Evolutionary conservation across 2,329 filamentous ascomycete genomes (phyloP), one percentile per base, ranked within the genome.

Genomic region (Penicillium sp.): DNA sequence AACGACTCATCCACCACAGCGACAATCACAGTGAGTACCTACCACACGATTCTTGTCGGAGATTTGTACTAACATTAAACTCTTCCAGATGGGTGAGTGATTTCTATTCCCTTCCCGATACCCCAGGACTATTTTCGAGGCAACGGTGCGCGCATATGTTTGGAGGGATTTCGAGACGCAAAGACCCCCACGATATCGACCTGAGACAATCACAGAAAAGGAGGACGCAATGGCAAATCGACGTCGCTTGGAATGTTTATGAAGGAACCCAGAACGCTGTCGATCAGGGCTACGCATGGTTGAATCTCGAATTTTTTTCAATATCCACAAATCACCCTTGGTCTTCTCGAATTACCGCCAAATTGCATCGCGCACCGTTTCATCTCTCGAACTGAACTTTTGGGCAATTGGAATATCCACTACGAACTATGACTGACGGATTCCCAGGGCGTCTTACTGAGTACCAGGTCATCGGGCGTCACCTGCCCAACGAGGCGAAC

Each of bases 391-490:
- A 47, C 28, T 56, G 47, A 51, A 33, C 38, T 40, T 39, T 32
- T 34, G 28, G 43, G 9, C 38, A 17, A 53, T 45, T n/a, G 19
- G 32, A 41, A 37, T 32, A 33, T 32, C 34, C 12, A 24, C 29
- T 34, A 35, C 41, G 49, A 56, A 59, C 54, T 48, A 51, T 61
- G 43, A 61, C 66, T 70, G 60, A 70, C 63, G 61, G 57, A 55
- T 58, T 60, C 55, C 60, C 76, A 98, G 93, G 90, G 88, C 93
- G 93, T 84, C 90, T 98, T 80, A 87, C 89, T 76, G 93, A 98
- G 85, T 98, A 95, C 84, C 93, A 97, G 85, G 91, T 98, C 81
- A 95, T 98, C 74, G 93, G 94, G 80, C 91, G 94, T 78, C 91
- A 96, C 79, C 78, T 98, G 86, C 93, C 93, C 78, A 88, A 86